These are phyloP conservation scores for Cyclotella sp. DNA, from an alignment of 108 stramenopile genomes.

Conservation along the genomic window DNA sequence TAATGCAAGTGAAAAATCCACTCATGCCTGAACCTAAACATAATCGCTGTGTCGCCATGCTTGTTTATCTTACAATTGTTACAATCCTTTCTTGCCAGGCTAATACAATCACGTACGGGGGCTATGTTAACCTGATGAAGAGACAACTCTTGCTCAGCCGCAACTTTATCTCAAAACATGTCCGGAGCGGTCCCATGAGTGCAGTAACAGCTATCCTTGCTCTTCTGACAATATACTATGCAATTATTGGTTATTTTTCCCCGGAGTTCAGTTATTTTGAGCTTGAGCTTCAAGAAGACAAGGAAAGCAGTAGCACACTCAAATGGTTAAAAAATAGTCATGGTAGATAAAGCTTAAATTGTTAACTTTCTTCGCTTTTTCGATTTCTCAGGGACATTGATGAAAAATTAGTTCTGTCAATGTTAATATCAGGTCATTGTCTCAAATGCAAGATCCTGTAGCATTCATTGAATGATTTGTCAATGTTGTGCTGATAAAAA, in stretches of 20 bases:
- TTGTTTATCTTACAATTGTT: not conserved
- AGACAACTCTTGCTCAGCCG: conserved; percentile 33
- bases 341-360: too few relatives aligned
- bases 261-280: conserved; percentile 48
- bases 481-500: too few relatives aligned
- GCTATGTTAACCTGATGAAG: conserved; percentile 38
- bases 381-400: too few relatives aligned
- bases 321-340: not conserved
- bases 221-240: conserved; percentile 30
- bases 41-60: not conserved
- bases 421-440: too few relatives aligned
- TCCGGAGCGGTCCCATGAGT: conserved; percentile 36
- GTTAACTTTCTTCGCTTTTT: too few relatives aligned
- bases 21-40: too few relatives aligned
- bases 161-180: conserved; percentile 29
- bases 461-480: too few relatives aligned
- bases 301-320: not conserved
- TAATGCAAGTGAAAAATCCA: conserved; percentile 28
- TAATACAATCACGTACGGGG: conserved; percentile 48
- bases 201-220: conserved; percentile 42
- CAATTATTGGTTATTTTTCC: conserved; percentile 34
- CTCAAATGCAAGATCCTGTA: too few relatives aligned
- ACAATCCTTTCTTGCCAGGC: not conserved
- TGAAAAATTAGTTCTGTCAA: too few relatives aligned
- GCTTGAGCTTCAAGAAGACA: conserved; percentile 23